Conservation (phyloP, 768 basidiomycete species). For the Cubamyces sp. region DNA sequence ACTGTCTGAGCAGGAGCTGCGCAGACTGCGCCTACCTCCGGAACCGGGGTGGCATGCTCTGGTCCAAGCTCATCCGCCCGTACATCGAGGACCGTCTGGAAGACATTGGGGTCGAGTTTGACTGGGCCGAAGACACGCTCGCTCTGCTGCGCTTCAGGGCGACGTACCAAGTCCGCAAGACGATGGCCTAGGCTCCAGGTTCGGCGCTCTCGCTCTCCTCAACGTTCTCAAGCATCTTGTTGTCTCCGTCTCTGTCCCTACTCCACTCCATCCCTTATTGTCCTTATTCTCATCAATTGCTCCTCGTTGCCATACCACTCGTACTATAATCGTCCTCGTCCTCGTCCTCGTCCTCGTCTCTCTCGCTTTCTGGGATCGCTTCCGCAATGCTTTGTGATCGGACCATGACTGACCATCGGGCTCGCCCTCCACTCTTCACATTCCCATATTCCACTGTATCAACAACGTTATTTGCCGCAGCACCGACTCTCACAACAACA, state of each 20-base stretch:
- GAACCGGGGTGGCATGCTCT: constrained; percentile 1
- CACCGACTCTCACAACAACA: too few relatives aligned
- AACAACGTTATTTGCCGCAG: too few relatives aligned
- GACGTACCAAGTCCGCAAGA: background rate
- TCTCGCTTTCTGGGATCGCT: too few relatives aligned
- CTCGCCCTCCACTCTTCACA: too few relatives aligned
- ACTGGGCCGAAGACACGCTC: constrained; percentile 10
- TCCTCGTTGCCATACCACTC: too few relatives aligned
- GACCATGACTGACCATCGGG: too few relatives aligned
- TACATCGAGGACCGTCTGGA: background rate
- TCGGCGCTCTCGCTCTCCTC: background rate
- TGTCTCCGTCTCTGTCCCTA: background rate
- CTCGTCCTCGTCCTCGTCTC: too few relatives aligned
- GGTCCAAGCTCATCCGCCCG: constrained; percentile 10
- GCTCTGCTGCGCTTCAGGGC: constrained; percentile 6
- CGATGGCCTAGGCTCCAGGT: background rate
- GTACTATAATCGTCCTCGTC: too few relatives aligned
- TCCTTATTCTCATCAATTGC: too few relatives aligned
- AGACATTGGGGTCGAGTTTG: background rate
- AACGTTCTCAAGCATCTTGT: background rate
- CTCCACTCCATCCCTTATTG: too few relatives aligned
- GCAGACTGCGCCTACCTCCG: constrained; percentile 12
- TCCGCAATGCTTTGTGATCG: too few relatives aligned
- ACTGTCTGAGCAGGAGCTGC: constrained; percentile 8
- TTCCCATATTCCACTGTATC: too few relatives aligned